Base-by-base conservation (phyloP, 2,329 filamentous ascomycete species). In the Fusarium equiseti region DNA sequence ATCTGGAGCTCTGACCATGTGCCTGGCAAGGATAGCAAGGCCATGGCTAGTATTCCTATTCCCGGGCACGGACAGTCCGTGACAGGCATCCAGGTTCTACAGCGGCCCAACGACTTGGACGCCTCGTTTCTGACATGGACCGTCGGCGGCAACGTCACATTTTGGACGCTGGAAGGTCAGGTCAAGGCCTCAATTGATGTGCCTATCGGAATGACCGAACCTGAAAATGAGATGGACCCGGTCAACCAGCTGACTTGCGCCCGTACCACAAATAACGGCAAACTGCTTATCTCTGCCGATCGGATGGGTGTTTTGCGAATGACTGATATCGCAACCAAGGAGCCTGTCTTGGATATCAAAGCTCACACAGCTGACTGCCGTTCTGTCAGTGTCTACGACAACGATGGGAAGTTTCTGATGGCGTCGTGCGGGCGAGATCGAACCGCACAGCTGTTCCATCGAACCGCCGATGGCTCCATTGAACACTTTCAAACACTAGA, bases 51-150 rank as follows among this genome's bases (percentile, higher is more conserved):
- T 45, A 85, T 88, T 26, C 85, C 86, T 15, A 88, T 91, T 45
- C 86, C 89, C 2, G 89, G 89, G 15, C 88, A 90, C 62, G 88
- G 88, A 16, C 88, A 90, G 53, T 81, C 89, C 1, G 87, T 91
- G n/a, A 79, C 94, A 44, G 96, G 96, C 16, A 90, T 98, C 2
- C 87, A 90, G 55, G 80, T 89, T 1, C 81, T 98, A 7, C 79
- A 85, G 5, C 83, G 83, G 24, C 85, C 88, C 0, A 92, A 92
- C 63, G 78, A 83, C 7, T 81, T 89, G 26, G 84, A 87, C 24
- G 90, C 93, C 1, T 87, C 90, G 11, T 98, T 98, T 76, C 90
- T 95, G 70, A 98, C 95, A 0, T 99, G 95, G 93, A 95, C 95
- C 3, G 89, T 88, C 24, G 90, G 90, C 54, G 96, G 96, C 8